A percentile compares a stretch with the other conserved stretches of the same genome.
phyloP scores from a whole-genome alignment of 768 basidiomycete genomes.

The Russula vinacea region DNA sequence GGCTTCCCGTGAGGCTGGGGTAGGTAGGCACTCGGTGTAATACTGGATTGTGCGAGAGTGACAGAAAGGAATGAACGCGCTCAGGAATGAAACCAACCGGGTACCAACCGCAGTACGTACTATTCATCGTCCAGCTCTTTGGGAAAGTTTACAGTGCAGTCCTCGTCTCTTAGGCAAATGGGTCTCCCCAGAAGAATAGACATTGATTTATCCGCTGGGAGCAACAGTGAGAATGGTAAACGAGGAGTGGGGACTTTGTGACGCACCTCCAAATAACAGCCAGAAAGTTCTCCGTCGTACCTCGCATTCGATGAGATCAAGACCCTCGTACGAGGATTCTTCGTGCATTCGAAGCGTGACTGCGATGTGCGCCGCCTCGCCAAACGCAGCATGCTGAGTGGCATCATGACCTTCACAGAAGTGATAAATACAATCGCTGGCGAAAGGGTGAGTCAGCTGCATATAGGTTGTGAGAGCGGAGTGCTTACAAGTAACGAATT shows the following conservation, averaged over 20 bases:
- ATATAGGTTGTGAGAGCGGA: conserved; percentile 15
- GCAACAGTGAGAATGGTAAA: conserved; percentile 14
- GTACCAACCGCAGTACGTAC: conserved; percentile 47
- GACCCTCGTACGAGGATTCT: conserved; percentile 74
- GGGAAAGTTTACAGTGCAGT: conserved; percentile 85
- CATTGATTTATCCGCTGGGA: conserved; percentile 83
- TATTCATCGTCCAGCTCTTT: conserved; percentile 88
- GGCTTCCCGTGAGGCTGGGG: conserved; percentile 87
- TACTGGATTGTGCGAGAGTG: conserved; percentile 42
- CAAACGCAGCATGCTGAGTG: conserved; percentile 83
- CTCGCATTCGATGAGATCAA: conserved; percentile 86
- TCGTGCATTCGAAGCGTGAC: conserved; percentile 83
- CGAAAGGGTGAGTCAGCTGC: conserved; percentile 19
- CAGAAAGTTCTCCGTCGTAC: conserved; percentile 84
- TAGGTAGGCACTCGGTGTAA: conserved; percentile 79
- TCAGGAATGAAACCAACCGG: conserved; percentile 26
- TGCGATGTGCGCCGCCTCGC: conserved; percentile 81
- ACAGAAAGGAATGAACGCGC: conserved; percentile 7
- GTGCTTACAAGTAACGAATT: conserved; percentile 80
- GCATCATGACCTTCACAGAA: conserved; percentile 87
- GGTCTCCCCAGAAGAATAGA: conserved; percentile 80
- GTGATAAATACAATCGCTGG: conserved; percentile 78
- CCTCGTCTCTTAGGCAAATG: conserved; percentile 83
- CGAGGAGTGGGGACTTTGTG: conserved; percentile 10
- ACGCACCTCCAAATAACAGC: conserved; percentile 82